Conservation (phyloP, 345 rosid species). For the Bruguiera sexangula region DNA sequence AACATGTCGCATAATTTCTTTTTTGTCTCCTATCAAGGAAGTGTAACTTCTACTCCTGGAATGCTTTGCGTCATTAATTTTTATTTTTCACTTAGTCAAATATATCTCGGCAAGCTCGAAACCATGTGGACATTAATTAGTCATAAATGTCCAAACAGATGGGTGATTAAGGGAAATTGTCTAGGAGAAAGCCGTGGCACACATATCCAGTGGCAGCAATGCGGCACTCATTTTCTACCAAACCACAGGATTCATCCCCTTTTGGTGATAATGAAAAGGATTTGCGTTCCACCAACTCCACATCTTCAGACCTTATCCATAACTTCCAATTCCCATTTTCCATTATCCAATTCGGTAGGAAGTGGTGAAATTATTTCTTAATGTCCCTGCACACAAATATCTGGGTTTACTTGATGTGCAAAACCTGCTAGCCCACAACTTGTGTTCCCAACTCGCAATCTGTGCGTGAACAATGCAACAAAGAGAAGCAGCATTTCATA, state of each 20-base stretch:
- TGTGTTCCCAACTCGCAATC: slow-evolving; percentile 33
- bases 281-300: slow-evolving; percentile 46
- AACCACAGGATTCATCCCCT: slow-evolving; percentile 19
- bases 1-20: not conserved
- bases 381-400: slow-evolving; percentile 11
- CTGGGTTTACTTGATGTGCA: slow-evolving; percentile 32
- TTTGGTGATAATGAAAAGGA: slow-evolving; percentile 35
- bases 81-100: not conserved
- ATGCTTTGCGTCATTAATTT: not conserved
- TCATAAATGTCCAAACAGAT: not conserved
- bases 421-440: slow-evolving; percentile 22
- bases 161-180: not conserved
- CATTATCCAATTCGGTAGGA: not conserved
- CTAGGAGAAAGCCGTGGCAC: not conserved
- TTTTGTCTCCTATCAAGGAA: slow-evolving; percentile 4
- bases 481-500: slow-evolving; percentile 4
- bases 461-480: slow-evolving; percentile 22
- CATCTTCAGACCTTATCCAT: slow-evolving; percentile 42
- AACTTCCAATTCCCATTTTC: not conserved
- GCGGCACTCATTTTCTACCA: slow-evolving; percentile 37
- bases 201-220: slow-evolving; percentile 3
- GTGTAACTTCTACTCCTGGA: not conserved
- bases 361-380: not conserved
- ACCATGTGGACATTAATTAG: not conserved
- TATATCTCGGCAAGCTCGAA: slow-evolving; percentile 5